These are phyloP conservation scores for Epichloe hybrida DNA, from an alignment of 2,329 filamentous ascomycete genomes.

Conservation along the genomic window DNA sequence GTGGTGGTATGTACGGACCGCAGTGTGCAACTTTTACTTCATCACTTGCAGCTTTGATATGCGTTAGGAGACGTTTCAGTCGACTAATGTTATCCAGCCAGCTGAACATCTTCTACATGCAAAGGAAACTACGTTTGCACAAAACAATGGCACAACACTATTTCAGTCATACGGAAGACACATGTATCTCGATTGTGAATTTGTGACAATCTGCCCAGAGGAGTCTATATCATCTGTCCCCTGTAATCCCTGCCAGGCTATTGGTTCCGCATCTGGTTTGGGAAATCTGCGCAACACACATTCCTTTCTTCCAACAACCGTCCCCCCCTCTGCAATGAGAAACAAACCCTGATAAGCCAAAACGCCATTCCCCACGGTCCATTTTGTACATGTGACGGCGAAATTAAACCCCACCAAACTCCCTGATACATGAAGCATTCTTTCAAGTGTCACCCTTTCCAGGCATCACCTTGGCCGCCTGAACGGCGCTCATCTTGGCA, in stretches of 20 bases:
- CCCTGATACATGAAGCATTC: not conserved
- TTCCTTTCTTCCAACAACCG: too few species aligned
- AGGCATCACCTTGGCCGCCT: slow-evolving; percentile 74
- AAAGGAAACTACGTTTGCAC: too few species aligned
- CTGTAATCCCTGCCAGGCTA: not conserved
- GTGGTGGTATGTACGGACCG: too few species aligned
- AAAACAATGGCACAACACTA: too few species aligned
- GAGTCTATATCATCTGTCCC: not conserved
- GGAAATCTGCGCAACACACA: not conserved
- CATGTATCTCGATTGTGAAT: not conserved
- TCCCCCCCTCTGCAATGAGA: too few species aligned
- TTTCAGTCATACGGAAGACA: too few species aligned
- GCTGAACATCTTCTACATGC: too few species aligned
- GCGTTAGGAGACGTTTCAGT: too few species aligned
- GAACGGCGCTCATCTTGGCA: slow-evolving; percentile 91
- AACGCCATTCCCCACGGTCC: not conserved
- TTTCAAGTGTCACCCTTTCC: slow-evolving; percentile 35
- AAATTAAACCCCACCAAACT: not conserved
- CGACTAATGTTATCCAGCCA: too few species aligned
- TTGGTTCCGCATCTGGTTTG: not conserved
- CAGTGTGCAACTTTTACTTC: too few species aligned
- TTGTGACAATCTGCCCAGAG: slow-evolving; percentile 2
- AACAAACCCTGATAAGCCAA: not conserved
- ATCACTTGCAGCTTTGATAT: too few species aligned
- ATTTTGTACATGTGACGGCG: not conserved